phyloP scores from a whole-genome alignment of 1,139 yeast species.

The Kazachstania sp. region DNA sequence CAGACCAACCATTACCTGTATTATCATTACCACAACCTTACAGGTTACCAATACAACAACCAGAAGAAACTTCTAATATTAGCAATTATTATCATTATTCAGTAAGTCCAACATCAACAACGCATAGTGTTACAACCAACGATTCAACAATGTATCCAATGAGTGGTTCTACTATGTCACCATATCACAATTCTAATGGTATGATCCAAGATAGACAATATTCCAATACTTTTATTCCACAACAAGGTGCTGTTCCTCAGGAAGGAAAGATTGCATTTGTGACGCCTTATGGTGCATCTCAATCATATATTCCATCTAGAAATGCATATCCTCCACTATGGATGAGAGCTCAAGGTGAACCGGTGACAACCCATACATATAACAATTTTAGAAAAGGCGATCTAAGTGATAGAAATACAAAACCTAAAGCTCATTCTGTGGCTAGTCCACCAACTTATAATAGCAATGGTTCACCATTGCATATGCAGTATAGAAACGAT shows the following conservation, averaged over 20 bases:
- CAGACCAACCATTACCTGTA: background rate
- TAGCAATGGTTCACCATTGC: background rate
- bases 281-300: background rate
- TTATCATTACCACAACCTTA: constrained; percentile 3
- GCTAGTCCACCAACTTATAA: background rate
- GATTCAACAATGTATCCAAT: background rate
- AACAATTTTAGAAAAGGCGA: background rate
- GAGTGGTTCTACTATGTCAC: background rate
- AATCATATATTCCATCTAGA: background rate
- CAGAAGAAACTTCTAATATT: background rate
- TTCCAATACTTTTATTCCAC: background rate
- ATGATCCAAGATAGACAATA: background rate
- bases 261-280: background rate
- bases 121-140: background rate
- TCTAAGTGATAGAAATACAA: background rate
- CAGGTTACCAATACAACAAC: background rate
- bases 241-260: background rate
- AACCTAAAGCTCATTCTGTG: background rate
- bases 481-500: background rate
- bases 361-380: background rate
- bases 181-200: background rate
- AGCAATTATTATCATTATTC: constrained; percentile 1
- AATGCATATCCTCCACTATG: constrained; percentile 1
- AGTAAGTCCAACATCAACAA: background rate
- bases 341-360: background rate